Percentiles rank a stretch among this genome's conserved stretches.
Conservation (phyloP, 2,329 filamentous ascomycete species). For the Pezicula rhizophila region DNA sequence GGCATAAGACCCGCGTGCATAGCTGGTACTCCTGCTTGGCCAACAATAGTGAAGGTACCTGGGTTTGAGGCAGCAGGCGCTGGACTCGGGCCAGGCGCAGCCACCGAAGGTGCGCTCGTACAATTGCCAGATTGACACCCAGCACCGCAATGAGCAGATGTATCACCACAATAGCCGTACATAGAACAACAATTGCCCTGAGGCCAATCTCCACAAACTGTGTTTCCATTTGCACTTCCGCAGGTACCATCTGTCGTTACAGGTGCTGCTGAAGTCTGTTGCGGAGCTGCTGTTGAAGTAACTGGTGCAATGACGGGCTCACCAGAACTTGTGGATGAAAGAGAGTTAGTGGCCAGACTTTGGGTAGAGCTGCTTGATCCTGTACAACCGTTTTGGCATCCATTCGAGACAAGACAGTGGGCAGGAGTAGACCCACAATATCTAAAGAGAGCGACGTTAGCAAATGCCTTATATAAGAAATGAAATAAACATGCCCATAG, state of each 20-base stretch:
- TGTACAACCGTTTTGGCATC: constrained; percentile 27
- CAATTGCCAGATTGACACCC: constrained; percentile 52
- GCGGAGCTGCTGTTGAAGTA: constrained; percentile 14
- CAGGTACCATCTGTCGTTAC: constrained; percentile 47
- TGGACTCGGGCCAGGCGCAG: constrained; percentile 28
- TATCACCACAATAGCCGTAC: constrained; percentile 47
- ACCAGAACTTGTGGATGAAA: constrained; percentile 16
- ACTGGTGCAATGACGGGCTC: constrained; percentile 22
- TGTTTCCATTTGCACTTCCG: constrained; percentile 41
- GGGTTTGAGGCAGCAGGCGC: constrained; percentile 39
- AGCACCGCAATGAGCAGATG: constrained; percentile 45
- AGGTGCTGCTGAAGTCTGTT: constrained; percentile 24
- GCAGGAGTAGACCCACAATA: constrained; percentile 24
- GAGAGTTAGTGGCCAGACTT: constrained; percentile 5
- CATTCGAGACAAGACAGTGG: constrained; percentile 19
- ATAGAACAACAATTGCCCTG: constrained; percentile 49
- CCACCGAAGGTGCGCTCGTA: constrained; percentile 29
- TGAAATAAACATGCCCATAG: constrained; percentile 11
- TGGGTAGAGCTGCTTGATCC: constrained; percentile 5
- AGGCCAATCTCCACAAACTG: constrained; percentile 45
- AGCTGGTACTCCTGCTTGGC: constrained; percentile 52
- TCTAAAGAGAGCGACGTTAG: constrained; percentile 12
- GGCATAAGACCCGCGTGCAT: constrained; percentile 57
- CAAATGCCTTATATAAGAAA: not conserved
- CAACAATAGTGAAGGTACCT: constrained; percentile 42